Base-by-base conservation (phyloP, 768 basidiomycete genomes). In the Trametopsis cervina region DNA sequence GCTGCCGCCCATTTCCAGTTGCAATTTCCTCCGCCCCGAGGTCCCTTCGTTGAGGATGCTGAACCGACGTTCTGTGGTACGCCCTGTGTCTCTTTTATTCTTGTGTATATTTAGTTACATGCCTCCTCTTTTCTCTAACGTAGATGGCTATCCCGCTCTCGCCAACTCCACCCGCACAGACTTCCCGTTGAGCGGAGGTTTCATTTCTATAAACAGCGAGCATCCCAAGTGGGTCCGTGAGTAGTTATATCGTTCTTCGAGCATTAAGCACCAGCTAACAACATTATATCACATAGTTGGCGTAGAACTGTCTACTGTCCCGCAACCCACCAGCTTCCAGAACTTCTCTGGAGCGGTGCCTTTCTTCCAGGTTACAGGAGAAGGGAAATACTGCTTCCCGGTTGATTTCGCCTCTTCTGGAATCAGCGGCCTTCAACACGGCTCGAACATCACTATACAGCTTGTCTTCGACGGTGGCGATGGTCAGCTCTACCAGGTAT, bases 391-490 rank as follows among this genome's bases (percentile, higher is more conserved):
- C 57, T 93, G 91, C 63, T 70, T 87, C 49, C 77, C 80, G 1
- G 71, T 93, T 48, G 69, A 88, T 61, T 66, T 91, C 43, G 60
- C 69, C 1, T 57, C 65, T 0, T 66, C 78, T 35, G 68, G 69
- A 26, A 66, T 87, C 23, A 61, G 66, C 26, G 75, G 72, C 12
- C 60, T 85, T 42, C 62, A 66, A 46, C 72, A 82, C 50, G 86
- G 88, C 7, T 71, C 78, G 17, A 83, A 88, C 53, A 81, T 87
- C 33, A 90, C 90, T 1, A 67, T 92, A 41, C 81, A 86, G 64
- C 57, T 89, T 20, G 54, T 77, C 23, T 90, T 66, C 59, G 65
- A 78, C 54, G 86, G 85, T 35, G 87, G 86, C 27, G 89, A 92
- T 58, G 81, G 80, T 18, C 40, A 59, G 23, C 72, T 93, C 6